Conservation (phyloP, 2,329 filamentous ascomycete genomes). For the Aureobasidium lini region DNA sequence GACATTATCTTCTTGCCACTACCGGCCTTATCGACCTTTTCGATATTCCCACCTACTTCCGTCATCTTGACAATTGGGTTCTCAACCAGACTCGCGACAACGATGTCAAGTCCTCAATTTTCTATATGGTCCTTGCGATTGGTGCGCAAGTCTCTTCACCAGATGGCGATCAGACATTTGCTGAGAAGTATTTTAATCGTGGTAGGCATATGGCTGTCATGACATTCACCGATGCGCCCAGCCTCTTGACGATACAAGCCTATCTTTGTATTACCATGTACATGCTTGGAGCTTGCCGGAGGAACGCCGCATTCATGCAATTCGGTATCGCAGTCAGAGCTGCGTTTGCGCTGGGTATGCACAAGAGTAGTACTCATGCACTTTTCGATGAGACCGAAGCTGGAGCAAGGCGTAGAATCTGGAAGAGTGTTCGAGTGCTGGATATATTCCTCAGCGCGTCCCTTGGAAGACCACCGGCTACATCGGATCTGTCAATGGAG, state of each 20-base stretch:
- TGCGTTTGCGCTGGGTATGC: slow-evolving; percentile 46
- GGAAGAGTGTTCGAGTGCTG: slow-evolving; percentile 46
- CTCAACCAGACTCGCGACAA: slow-evolving; percentile 18
- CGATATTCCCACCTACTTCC: slow-evolving; percentile 21
- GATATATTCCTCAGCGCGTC: slow-evolving; percentile 46
- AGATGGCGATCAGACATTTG: slow-evolving; percentile 28
- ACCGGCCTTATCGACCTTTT: slow-evolving; percentile 44
- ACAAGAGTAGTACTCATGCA: slow-evolving; percentile 22
- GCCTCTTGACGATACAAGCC: slow-evolving; percentile 44
- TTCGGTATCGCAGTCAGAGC: slow-evolving; percentile 45
- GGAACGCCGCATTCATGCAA: slow-evolving; percentile 47
- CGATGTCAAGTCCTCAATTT: slow-evolving; percentile 40
- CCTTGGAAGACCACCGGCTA: slow-evolving; percentile 46
- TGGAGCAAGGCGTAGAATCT: slow-evolving; percentile 34
- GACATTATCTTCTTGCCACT: slow-evolving; percentile 39
- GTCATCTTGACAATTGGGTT: slow-evolving; percentile 5
- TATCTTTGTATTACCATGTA: slow-evolving; percentile 46
- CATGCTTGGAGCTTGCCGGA: slow-evolving; percentile 44
- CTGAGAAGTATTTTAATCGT: slow-evolving; percentile 42
- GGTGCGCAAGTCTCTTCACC: slow-evolving; percentile 34
- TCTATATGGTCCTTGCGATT: slow-evolving; percentile 45
- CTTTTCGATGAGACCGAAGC: slow-evolving; percentile 10
- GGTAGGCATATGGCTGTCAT: slow-evolving; percentile 39
- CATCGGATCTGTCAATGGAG: slow-evolving; percentile 44
- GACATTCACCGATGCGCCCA: slow-evolving; percentile 43